Base-by-base conservation (phyloP, 2,329 filamentous ascomycete genomes). In the Volutella citrinella region DNA sequence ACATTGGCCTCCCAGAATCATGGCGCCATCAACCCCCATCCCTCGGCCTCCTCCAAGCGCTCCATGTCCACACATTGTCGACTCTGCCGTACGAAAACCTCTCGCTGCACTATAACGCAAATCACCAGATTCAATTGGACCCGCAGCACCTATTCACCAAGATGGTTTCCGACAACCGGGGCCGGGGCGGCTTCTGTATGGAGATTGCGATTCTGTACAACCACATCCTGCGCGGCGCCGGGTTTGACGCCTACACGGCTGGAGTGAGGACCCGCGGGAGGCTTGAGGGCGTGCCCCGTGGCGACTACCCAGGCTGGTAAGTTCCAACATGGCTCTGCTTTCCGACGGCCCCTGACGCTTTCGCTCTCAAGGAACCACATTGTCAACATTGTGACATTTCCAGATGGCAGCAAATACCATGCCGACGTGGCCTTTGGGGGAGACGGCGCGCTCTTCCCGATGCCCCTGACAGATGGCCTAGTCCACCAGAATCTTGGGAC, bases 381-480 rank as follows among this genome's bases (percentile, higher is more conserved):
- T 51, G 64, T 82, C 22, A 73, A 78, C 43, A 75, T 84, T 30
- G 66, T 82, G n/a, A 71, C 68, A 3, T 64, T 85, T 14, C 55
- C 65, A 1, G 57, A 64, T 4, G 62, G 62, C 11, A 65, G 64
- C 24, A 63, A 65, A 39, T 79, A 73, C 52, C 61, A 72, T 55
- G 60, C 76, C 5, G 82, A 86, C 51, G 74, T 82, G 5, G 79
- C 74, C 2, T 85, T 86, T 48, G 82, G 81, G 14, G 76, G 74
- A n/a, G 76, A 80, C 43, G 74, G 76, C 2, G 66, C 78, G 0
- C 80, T 73, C 0, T 60, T 61, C 8, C 79, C 81, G 5, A 55
- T 85, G 20, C 70, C 69, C 1, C 61, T 86, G 4, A 52, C 66
- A 16, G 59, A 69, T 6, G 59, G 59, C 4, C 49, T 59, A 8